These are phyloP conservation scores for Spergularia bocconei DNA, from an alignment of 148 eudicot genomes.

Conservation along the genomic window DNA sequence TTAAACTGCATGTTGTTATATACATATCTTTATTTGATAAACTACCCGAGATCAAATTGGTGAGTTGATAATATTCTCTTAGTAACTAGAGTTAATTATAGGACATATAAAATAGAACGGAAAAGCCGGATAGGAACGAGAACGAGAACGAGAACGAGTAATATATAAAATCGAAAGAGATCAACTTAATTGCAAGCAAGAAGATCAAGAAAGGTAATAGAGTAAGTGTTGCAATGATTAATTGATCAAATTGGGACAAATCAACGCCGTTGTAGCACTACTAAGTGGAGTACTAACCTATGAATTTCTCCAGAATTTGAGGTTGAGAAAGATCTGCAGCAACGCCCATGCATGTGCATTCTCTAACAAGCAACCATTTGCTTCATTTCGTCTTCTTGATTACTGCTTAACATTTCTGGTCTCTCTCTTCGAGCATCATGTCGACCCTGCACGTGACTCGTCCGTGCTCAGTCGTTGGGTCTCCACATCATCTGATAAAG, in stretches of 20 bases:
- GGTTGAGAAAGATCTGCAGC: slow-evolving; percentile 12
- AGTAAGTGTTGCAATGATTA: slow-evolving; percentile 36
- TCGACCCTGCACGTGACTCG: slow-evolving; percentile 32
- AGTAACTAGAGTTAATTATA: no score
- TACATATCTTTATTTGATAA: no score
- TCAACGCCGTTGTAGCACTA: slow-evolving; percentile 9
- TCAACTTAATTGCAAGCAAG: neutral
- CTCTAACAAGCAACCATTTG: slow-evolving; percentile 25
- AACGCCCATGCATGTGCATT: slow-evolving; percentile 25
- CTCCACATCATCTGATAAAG: slow-evolving; percentile 24
- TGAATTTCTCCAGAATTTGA: slow-evolving; percentile 19
- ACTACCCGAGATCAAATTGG: no score
- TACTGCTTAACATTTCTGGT: slow-evolving; percentile 27
- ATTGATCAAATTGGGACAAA: slow-evolving; percentile 25
- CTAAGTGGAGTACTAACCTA: neutral
- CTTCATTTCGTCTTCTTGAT: slow-evolving; percentile 22
- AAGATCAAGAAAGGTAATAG: slow-evolving; percentile 12
- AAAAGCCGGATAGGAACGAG: no score
- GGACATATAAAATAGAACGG: no score
- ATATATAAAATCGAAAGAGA: no score
- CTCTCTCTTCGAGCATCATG: slow-evolving; percentile 39
- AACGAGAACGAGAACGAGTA: no score
- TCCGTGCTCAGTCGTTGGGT: slow-evolving; percentile 13
- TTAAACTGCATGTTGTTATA: no score
- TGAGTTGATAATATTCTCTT: no score